phyloP scores from a whole-genome alignment of 768 basidiomycete genomes.

The Suillus hirtellus region DNA sequence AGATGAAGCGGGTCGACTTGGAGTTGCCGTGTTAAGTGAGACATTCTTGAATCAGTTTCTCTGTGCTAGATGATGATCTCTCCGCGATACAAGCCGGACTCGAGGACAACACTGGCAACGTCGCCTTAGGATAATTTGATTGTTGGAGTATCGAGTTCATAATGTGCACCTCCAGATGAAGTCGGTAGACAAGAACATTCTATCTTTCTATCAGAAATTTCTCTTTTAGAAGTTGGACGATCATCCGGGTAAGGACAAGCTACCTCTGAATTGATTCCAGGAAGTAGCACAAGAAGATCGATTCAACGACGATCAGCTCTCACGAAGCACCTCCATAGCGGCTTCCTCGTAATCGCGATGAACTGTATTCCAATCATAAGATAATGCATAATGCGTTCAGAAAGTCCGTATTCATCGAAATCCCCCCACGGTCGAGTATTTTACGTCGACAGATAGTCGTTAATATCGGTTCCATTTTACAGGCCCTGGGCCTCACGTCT shows the following conservation, averaged over 20 bases:
- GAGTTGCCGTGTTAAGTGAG: too few relatives aligned
- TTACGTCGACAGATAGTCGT: neutral
- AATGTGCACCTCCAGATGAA: neutral
- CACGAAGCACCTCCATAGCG: neutral
- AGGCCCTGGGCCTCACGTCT: neutral
- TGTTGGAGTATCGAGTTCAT: neutral
- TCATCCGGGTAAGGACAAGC: neutral
- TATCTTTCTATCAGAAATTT: neutral
- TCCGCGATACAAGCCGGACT: neutral
- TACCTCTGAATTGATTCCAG: neutral
- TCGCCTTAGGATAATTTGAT: neutral
- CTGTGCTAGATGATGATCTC: too few relatives aligned
- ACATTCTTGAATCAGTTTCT: too few relatives aligned
- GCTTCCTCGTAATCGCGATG: conserved; percentile 1
- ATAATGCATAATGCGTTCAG: neutral
- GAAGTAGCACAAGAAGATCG: neutral
- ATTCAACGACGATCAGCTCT: neutral
- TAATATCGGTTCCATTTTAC: neutral
- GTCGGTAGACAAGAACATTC: neutral
- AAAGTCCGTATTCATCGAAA: neutral
- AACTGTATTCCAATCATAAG: neutral
- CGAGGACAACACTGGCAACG: too few relatives aligned
- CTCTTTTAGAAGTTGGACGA: neutral
- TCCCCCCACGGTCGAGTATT: neutral
- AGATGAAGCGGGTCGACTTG: too few relatives aligned